phyloP scores from a whole-genome alignment of 345 rosid genomes.

The Physaria fendleri region DNA sequence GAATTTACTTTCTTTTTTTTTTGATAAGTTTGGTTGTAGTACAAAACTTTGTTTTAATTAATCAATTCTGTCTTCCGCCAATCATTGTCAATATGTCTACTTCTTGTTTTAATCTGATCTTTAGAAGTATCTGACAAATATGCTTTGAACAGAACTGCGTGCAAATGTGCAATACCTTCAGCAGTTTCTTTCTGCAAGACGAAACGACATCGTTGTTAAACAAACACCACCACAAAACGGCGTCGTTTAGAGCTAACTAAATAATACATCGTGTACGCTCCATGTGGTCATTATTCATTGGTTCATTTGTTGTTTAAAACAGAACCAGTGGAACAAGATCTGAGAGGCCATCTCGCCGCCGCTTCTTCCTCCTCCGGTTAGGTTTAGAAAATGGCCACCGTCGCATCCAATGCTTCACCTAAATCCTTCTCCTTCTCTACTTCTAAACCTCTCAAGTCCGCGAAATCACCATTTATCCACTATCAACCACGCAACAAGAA shows the following conservation, averaged over 20 bases:
- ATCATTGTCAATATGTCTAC: too few species aligned
- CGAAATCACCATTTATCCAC: slow-evolving; percentile 8
- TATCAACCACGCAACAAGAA: slow-evolving; percentile 20
- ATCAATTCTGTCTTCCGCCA: too few species aligned
- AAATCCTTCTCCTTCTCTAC: slow-evolving; percentile 13
- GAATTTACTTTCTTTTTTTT: too few species aligned
- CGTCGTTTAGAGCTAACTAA: background rate
- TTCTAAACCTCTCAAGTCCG: background rate
- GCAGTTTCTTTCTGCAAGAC: too few species aligned
- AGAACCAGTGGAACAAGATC: background rate
- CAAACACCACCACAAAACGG: background rate
- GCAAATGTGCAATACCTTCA: too few species aligned
- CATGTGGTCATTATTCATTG: background rate
- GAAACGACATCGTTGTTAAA: too few species aligned
- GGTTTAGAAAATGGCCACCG: slow-evolving; percentile 27
- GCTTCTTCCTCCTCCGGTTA: slow-evolving; percentile 10
- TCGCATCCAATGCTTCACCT: slow-evolving; percentile 21
- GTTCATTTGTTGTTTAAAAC: background rate
- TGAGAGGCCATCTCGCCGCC: background rate
- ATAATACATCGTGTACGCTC: background rate
- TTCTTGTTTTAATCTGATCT: too few species aligned
- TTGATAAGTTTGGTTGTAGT: too few species aligned
- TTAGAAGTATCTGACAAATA: too few species aligned
- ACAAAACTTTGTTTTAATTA: too few species aligned
- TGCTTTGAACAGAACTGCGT: too few species aligned